Conservation (phyloP, 345 rosid species). For the Murraya paniculata region DNA sequence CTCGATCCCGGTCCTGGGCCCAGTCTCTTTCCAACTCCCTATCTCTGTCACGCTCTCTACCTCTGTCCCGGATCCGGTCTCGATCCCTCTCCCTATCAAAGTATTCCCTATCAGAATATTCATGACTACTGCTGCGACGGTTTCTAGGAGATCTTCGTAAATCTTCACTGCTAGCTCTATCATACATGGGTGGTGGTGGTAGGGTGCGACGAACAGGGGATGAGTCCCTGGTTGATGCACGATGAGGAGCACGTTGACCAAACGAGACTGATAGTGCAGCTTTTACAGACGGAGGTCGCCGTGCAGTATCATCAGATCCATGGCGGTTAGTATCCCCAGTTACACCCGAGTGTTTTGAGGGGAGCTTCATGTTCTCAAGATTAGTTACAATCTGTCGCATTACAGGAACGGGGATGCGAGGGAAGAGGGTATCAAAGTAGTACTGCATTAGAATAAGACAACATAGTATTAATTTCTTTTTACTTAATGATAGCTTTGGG, state of each 20-base stretch:
- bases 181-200: constrained; percentile 65
- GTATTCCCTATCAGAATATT: constrained; percentile 59
- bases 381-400: constrained; percentile 71
- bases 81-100: constrained; percentile 29
- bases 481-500: background rate
- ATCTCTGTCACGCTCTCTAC: constrained; percentile 39
- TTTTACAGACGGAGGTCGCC: constrained; percentile 98
- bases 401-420: constrained; percentile 95
- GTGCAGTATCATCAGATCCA: constrained; percentile 94
- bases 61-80: constrained; percentile 20
- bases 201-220: constrained; percentile 89
- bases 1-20: constrained; percentile 9
- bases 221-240: constrained; percentile 96
- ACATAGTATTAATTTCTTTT: background rate
- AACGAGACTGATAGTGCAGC: constrained; percentile 98
- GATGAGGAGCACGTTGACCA: constrained; percentile 99
- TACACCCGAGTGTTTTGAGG: constrained; percentile 77
- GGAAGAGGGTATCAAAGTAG: constrained; percentile 94
- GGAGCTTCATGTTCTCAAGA: constrained; percentile 93
- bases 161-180: constrained; percentile 48
- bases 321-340: constrained; percentile 71
- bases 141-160: constrained; percentile 55
- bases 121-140: constrained; percentile 66
- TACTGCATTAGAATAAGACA: constrained; percentile 53
- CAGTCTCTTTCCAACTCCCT: constrained; percentile 22